phyloP scores from a whole-genome alignment of 106 monocot genomes.

The Dendrobium chrysotoxum region DNA sequence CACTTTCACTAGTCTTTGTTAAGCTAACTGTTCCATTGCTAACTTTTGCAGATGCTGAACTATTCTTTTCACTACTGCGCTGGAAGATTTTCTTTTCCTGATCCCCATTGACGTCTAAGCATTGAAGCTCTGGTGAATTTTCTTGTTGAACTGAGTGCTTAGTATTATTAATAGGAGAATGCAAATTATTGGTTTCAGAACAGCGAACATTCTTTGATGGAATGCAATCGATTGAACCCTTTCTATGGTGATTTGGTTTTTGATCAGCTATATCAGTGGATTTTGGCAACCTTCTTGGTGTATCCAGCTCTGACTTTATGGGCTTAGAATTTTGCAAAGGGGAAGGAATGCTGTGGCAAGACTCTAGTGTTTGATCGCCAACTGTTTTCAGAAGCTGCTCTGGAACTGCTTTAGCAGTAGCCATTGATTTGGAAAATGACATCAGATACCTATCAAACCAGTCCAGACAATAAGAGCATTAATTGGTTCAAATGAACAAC shows the following conservation, averaged over 20 bases:
- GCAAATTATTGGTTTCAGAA: conserved; percentile 1
- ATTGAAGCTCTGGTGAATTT: not conserved
- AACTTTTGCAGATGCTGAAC: conserved; percentile 21
- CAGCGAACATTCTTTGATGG: not conserved
- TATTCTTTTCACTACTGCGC: conserved; percentile 15
- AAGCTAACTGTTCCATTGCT: conserved; percentile 23
- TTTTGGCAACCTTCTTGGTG: conserved; percentile 4
- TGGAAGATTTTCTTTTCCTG: conserved; percentile 20
- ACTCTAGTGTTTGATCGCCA: conserved; percentile 1
- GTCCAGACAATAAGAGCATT: not conserved
- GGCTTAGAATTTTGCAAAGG: conserved; percentile 20
- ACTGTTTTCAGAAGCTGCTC: conserved; percentile 15
- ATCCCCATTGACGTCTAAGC: conserved; percentile 6
- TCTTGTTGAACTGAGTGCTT: not conserved
- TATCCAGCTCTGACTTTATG: conserved; percentile 14
- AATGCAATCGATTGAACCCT: not conserved
- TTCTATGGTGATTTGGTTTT: conserved; percentile 10
- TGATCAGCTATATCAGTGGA: conserved; percentile 8
- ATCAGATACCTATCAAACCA: not conserved
- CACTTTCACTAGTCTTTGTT: conserved; percentile 22
- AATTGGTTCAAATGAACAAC: not conserved
- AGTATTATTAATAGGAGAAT: conserved; percentile 1
- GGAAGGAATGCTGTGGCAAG: not conserved
- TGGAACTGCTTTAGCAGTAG: conserved; percentile 5
- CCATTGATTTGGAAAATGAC: conserved; percentile 3